These are phyloP conservation scores for Orbilia blumenaviensis DNA, from an alignment of 2,329 filamentous ascomycete genomes.

Conservation along the genomic window DNA sequence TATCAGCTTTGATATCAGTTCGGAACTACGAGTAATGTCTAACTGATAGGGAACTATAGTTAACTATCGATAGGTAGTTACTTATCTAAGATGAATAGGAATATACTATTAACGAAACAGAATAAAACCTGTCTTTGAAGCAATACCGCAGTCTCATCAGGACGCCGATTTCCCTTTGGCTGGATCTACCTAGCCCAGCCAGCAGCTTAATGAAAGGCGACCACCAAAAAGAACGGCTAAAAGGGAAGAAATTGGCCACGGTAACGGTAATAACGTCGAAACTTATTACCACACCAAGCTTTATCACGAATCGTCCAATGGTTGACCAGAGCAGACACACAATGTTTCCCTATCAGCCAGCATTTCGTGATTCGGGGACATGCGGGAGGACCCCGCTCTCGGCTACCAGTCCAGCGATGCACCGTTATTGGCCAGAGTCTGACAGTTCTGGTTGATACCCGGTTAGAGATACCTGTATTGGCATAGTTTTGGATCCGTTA, in stretches of 20 bases:
- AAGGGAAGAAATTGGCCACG: constrained; percentile 36
- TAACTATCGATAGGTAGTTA: neutral
- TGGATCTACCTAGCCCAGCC: neutral
- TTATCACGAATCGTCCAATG: constrained; percentile 22
- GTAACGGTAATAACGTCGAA: constrained; percentile 29
- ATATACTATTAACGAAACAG: neutral
- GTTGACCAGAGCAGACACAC: constrained; percentile 31
- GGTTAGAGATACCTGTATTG: constrained; percentile 30
- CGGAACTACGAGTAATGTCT: constrained; percentile 17
- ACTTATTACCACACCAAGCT: constrained; percentile 33
- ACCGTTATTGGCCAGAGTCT: constrained; percentile 24
- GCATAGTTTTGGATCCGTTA: constrained; percentile 13
- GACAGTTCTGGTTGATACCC: constrained; percentile 31
- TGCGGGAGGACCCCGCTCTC: constrained; percentile 50
- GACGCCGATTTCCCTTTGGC: constrained; percentile 11
- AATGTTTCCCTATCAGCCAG: constrained; percentile 15
- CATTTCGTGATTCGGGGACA: constrained; percentile 39
- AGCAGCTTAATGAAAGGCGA: constrained; percentile 38
- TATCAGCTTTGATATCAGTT: constrained; percentile 27
- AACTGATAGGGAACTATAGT: constrained; percentile 36
- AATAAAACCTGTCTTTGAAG: neutral
- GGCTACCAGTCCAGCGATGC: constrained; percentile 14
- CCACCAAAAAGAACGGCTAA: constrained; percentile 43
- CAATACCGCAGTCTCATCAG: constrained; percentile 25
- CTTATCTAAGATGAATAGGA: neutral